Evolutionary conservation across 495 filamentous ascomycete species (phyloP).

Genomic region (Penicillium odoratum): DNA sequence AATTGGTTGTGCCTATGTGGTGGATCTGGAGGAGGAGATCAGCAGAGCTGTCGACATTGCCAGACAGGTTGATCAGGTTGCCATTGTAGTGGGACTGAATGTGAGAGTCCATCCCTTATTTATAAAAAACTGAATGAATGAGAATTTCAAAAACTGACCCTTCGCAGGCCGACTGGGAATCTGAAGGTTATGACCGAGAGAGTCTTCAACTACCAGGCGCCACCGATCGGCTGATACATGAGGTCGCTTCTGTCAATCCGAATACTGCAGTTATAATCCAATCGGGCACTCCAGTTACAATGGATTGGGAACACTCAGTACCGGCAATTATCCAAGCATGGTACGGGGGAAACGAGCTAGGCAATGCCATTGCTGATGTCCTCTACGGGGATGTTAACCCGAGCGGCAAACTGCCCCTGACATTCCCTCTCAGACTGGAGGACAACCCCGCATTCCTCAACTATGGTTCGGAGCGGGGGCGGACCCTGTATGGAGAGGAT

Average conservation of each 20-base stretch:
- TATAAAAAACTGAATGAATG: no score
- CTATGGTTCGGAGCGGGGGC: conserved; percentile 68
- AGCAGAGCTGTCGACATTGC: no score
- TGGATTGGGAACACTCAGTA: conserved; percentile 72
- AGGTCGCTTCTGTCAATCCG: conserved; percentile 65
- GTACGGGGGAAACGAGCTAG: conserved; percentile 64
- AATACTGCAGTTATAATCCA: conserved; percentile 74
- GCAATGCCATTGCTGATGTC: conserved; percentile 54
- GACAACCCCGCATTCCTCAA: conserved; percentile 72
- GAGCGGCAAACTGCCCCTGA: conserved; percentile 53
- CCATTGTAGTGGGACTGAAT: conserved; percentile 73
- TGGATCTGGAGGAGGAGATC: no score
- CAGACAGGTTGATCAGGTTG: conserved; percentile 58
- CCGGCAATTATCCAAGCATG: conserved; percentile 69
- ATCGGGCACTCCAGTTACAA: conserved; percentile 74
- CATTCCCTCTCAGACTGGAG: conserved; percentile 60
- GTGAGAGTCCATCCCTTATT: conserved; percentile 44
- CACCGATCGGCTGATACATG: conserved; percentile 67
- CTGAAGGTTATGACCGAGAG: conserved; percentile 75
- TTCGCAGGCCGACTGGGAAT: conserved; percentile 58
- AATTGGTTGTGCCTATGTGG: no score
- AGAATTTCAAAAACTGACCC: no score
- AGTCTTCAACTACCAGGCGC: conserved; percentile 72
- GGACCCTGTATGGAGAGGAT: conserved; percentile 70
- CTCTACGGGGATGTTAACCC: conserved; percentile 61